These are phyloP conservation scores for Taiwanofungus camphoratus DNA, from an alignment of 1,284 basidiomycete species.

Conservation along the genomic window DNA sequence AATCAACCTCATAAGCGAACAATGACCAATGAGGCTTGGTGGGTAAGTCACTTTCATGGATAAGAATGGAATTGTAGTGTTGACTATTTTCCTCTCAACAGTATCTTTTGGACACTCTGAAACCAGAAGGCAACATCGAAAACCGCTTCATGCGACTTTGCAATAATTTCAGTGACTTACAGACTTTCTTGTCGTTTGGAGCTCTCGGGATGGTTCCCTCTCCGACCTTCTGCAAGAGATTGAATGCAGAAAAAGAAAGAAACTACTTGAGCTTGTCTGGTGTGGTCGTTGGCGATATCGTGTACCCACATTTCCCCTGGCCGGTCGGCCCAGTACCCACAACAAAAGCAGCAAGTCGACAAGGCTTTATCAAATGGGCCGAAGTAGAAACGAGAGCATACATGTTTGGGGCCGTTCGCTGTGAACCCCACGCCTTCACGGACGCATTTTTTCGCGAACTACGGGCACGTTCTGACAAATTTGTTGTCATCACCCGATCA, in stretches of 20 bases:
- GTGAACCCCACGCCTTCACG: conserved; percentile 22
- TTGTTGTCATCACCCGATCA: conserved; percentile 26
- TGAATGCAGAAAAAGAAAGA: conserved; percentile 7
- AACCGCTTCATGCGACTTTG: conserved; percentile 29
- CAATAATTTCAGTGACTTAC: conserved; percentile 27
- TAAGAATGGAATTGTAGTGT: background rate
- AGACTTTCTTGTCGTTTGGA: conserved; percentile 24
- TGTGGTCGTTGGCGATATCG: conserved; percentile 23
- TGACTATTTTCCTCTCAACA: background rate
- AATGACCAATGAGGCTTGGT: conserved; percentile 28
- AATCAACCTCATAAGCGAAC: conserved; percentile 16
- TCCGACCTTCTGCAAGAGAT: conserved; percentile 16
- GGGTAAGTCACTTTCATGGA: conserved; percentile 18
- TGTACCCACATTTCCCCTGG: conserved; percentile 1
- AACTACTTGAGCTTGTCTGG: conserved; percentile 26
- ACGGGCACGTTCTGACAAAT: conserved; percentile 25
- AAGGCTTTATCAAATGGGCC: conserved; percentile 16
- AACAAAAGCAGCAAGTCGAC: conserved; percentile 10
- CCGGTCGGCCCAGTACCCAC: conserved; percentile 13
- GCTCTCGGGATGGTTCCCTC: conserved; percentile 18
- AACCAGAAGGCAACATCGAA: conserved; percentile 20
- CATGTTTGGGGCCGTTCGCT: conserved; percentile 29
- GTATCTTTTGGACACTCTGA: conserved; percentile 4
- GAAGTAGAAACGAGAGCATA: conserved; percentile 19
- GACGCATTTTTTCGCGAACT: conserved; percentile 25